Conservation (phyloP, 2,329 filamentous ascomycete genomes). For the Cladosporium colombiae region DNA sequence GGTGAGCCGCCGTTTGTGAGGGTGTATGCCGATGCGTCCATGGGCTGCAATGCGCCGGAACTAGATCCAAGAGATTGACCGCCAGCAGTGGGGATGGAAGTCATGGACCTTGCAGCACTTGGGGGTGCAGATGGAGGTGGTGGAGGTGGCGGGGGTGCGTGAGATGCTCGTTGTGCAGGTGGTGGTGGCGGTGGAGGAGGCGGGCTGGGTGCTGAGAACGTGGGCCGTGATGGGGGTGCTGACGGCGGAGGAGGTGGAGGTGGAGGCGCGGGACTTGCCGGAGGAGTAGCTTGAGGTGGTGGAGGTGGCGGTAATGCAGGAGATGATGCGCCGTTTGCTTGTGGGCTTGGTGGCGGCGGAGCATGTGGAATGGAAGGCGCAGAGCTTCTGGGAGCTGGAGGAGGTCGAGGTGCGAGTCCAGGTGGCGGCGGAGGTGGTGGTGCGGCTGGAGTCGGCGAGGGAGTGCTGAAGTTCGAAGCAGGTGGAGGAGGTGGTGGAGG, state of each 20-base stretch:
- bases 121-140: conserved; percentile 24
- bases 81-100: conserved; percentile 33
- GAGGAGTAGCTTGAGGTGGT: conserved; percentile 29
- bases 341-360: conserved; percentile 36
- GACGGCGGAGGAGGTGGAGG: conserved; percentile 40
- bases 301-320: conserved; percentile 45
- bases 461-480: conserved; percentile 35
- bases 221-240: conserved; percentile 28
- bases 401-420: conserved; percentile 42
- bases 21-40: conserved; percentile 20
- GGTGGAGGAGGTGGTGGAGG: conserved; percentile 36
- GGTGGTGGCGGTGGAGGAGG: conserved; percentile 31
- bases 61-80: conserved; percentile 20
- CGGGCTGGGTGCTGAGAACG: conserved; percentile 36
- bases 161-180: conserved; percentile 37
- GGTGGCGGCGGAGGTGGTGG: conserved; percentile 44
- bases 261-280: conserved; percentile 42
- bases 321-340: conserved; percentile 44
- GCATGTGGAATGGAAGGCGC: conserved; percentile 31
- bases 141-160: conserved; percentile 2
- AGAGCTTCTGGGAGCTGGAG: conserved; percentile 37
- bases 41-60: conserved; percentile 15
- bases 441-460: conserved; percentile 37
- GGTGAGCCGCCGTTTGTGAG: conserved; percentile 18
- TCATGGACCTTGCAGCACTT: conserved; percentile 16